phyloP scores from a whole-genome alignment of 2,329 filamentous ascomycete genomes.

The Alternaria sp. region DNA sequence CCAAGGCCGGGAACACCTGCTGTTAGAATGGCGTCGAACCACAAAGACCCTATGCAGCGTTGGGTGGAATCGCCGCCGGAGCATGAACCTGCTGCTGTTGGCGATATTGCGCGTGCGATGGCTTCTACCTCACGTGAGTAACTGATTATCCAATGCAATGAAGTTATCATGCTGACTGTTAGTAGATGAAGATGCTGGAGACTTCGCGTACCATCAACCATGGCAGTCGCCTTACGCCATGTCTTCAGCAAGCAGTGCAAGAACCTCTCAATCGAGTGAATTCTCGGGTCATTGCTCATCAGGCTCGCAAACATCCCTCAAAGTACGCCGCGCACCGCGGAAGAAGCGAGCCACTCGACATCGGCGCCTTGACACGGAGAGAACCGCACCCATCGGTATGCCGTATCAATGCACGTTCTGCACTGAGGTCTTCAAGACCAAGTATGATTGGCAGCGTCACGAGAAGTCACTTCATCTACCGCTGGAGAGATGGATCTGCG shows the following conservation, averaged over 20 bases:
- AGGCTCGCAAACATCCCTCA: slow-evolving; percentile 24
- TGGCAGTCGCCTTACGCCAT: slow-evolving; percentile 21
- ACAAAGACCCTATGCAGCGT: slow-evolving; percentile 33
- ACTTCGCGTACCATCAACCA: slow-evolving; percentile 4
- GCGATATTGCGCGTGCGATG: slow-evolving; percentile 34
- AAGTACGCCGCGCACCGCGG: slow-evolving; percentile 14
- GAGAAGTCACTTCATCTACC: slow-evolving; percentile 39
- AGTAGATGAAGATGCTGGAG: background rate
- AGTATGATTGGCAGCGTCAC: slow-evolving; percentile 40
- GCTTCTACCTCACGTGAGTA: slow-evolving; percentile 17
- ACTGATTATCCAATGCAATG: too few relatives aligned
- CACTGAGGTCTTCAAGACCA: slow-evolving; percentile 39
- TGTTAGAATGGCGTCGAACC: slow-evolving; percentile 1
- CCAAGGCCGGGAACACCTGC: slow-evolving; percentile 33
- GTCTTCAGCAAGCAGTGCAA: slow-evolving; percentile 33
- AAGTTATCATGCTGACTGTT: background rate
- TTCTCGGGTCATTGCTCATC: slow-evolving; percentile 21
- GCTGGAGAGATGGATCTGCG: slow-evolving; percentile 36
- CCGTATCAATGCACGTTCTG: slow-evolving; percentile 41
- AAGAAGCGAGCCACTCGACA: slow-evolving; percentile 16
- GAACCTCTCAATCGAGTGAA: slow-evolving; percentile 32
- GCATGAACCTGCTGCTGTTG: slow-evolving; percentile 32
- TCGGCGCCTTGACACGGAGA: slow-evolving; percentile 17
- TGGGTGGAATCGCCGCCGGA: slow-evolving; percentile 40
- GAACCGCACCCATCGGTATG: slow-evolving; percentile 12